Base-by-base conservation (phyloP, 2,329 filamentous ascomycete species). In the Venturia carpophila region DNA sequence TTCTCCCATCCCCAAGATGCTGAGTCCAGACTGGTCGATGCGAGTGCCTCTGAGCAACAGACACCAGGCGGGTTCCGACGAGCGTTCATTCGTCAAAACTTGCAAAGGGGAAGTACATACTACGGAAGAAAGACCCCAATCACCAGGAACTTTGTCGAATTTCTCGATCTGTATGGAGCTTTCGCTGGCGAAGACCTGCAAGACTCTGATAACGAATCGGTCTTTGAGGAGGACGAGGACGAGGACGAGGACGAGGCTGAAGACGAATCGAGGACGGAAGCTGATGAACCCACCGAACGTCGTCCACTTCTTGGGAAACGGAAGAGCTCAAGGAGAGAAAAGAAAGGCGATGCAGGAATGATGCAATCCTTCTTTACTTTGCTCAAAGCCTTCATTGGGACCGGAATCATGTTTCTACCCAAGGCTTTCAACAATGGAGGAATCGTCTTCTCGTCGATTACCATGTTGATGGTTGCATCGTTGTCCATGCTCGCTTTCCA, bases 341-440 rank as follows among this genome's bases (percentile, higher is more conserved):
- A 62, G 24, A 78, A 82, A 43, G 87, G 86, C 24, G 86, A 89
- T 70, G 87, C 89, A 1, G 82, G 83, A 63, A 87, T 83, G n/a
- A 76, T 82, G 47, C 89, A 90, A 76, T 87, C 89, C 0, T 92
- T 92, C 75, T 91, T 91, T 73, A 92, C 88, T 0, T 79, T 91
- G 11, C 78, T 92, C 63, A 92, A 92, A 74, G 88, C 89, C 1
- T 92, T 92, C 70, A 83, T 92, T 64, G 89, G 89, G 60, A 92
- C 89, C 0, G 89, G 89, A 67, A 91, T 92, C 73, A 90, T 92
- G 85, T 92, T 92, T 71, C 74, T 92, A 56, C 89, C 89, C 60
- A 91, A 90, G 72, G 89, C 89, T 0, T 92, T 91, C 76, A 84
- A 85, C 71, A 92, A 92, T 68, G 89, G 89, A 43, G 89, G 89